Percentiles rank a stretch among this genome's conserved stretches.
Evolutionary conservation across 2,329 filamentous ascomycete species (phyloP).

Genomic region (Fusarium sp.): DNA sequence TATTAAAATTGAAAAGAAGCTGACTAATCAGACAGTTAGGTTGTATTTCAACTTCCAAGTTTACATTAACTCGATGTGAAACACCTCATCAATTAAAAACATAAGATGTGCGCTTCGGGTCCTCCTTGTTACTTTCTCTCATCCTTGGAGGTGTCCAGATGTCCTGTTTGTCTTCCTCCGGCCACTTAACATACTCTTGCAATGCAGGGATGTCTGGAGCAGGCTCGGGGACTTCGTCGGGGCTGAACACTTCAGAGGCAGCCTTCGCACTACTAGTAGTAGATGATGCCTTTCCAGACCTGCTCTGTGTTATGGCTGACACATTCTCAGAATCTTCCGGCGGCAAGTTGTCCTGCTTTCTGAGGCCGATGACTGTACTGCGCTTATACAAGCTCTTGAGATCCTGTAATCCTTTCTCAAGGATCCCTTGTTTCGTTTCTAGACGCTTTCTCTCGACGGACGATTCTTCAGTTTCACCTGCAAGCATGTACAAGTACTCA

Average conservation of each 20-base stretch:
- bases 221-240: too few relatives aligned
- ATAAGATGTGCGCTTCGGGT: too few relatives aligned
- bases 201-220: too few relatives aligned
- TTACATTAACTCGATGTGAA: too few relatives aligned
- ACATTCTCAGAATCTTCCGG: background rate
- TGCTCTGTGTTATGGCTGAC: background rate
- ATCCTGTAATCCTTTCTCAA: conserved; percentile 4
- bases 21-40: too few relatives aligned
- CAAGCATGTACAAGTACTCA: background rate
- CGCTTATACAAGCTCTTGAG: background rate
- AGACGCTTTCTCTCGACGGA: background rate
- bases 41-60: too few relatives aligned
- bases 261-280: fast-evolving
- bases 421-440: background rate
- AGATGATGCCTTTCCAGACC: background rate
- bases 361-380: background rate
- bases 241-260: background rate
- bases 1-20: too few relatives aligned
- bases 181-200: too few relatives aligned
- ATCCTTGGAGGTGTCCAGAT: too few relatives aligned
- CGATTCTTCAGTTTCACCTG: background rate
- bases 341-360: background rate
- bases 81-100: too few relatives aligned
- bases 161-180: too few relatives aligned
- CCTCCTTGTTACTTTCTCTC: too few relatives aligned